phyloP scores from a whole-genome alignment of 2,329 filamentous ascomycete genomes.

The Aureobasidium sp. region DNA sequence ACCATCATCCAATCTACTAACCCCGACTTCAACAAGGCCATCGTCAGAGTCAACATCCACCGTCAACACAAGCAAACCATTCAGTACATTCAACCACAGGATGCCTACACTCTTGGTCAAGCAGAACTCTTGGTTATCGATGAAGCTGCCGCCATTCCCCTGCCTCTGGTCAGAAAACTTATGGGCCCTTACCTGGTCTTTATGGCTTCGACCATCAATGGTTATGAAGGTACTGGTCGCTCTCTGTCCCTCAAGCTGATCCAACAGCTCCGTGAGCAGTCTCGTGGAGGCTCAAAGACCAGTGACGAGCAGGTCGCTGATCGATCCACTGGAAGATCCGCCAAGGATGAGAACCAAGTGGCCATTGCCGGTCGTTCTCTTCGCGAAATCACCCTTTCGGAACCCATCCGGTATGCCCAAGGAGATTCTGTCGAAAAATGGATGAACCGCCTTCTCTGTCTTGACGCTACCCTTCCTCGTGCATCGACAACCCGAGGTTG shows the following conservation, averaged over 20 bases:
- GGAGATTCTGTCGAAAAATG: slow-evolving; percentile 91
- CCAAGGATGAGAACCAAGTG: slow-evolving; percentile 54
- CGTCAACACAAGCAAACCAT: slow-evolving; percentile 94
- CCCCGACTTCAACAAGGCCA: slow-evolving; percentile 97
- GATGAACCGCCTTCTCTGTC: slow-evolving; percentile 87
- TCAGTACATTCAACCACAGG: slow-evolving; percentile 95
- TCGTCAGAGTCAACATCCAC: slow-evolving; percentile 93
- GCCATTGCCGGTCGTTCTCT: slow-evolving; percentile 65
- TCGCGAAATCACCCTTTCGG: slow-evolving; percentile 83
- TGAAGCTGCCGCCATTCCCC: slow-evolving; percentile 90
- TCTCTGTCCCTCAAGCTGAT: slow-evolving; percentile 94
- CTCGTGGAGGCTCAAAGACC: slow-evolving; percentile 54
- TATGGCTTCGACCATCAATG: slow-evolving; percentile 98
- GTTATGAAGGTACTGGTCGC: slow-evolving; percentile 92
- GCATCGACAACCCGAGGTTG: slow-evolving; percentile 69
- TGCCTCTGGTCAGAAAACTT: slow-evolving; percentile 84
- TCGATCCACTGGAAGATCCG: slow-evolving; percentile 64
- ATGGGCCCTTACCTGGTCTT: slow-evolving; percentile 97
- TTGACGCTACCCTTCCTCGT: slow-evolving; percentile 82
- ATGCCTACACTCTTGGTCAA: slow-evolving; percentile 89
- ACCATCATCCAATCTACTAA: slow-evolving; percentile 98
- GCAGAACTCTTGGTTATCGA: slow-evolving; percentile 94
- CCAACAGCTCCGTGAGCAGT: slow-evolving; percentile 92
- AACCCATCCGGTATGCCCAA: slow-evolving; percentile 89
- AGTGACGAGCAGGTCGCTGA: slow-evolving; percentile 61